Evolutionary conservation across 179 eudicot species (phyloP).

Genomic region (Vitellaria paradoxa): DNA sequence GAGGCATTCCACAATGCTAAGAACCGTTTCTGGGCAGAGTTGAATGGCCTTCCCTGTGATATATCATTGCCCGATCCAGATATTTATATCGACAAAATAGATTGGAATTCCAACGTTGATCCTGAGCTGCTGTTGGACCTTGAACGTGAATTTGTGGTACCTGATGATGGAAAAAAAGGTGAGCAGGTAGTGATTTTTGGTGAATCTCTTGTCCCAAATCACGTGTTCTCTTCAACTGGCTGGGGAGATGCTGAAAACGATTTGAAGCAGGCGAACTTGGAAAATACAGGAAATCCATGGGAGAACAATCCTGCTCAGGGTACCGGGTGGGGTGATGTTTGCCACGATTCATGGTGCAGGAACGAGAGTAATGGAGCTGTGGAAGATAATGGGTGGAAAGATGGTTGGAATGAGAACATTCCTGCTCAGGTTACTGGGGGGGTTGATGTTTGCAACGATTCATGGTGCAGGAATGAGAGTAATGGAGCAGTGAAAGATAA

Average conservation of each 20-base stretch:
- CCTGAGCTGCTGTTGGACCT: conserved; percentile 43
- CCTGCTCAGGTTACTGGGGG: conserved; percentile 3
- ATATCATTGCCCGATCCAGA: conserved; percentile 56
- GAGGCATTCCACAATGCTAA: conserved; percentile 37
- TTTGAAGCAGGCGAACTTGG: not conserved
- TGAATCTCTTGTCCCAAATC: conserved; percentile 13
- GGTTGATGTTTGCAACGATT: conserved; percentile 15
- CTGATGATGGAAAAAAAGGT: conserved; percentile 6
- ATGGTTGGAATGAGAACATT: conserved; percentile 9
- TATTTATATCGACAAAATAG: conserved; percentile 55
- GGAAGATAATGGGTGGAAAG: conserved; percentile 11
- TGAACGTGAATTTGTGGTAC: conserved; percentile 24
- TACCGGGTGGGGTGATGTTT: conserved; percentile 13
- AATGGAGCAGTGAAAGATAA: not conserved
- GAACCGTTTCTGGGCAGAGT: conserved; percentile 35
- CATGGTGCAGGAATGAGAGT: not conserved
- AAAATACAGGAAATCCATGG: conserved; percentile 12
- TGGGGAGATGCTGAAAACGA: conserved; percentile 32
- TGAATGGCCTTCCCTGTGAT: conserved; percentile 32
- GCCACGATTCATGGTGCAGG: conserved; percentile 4
- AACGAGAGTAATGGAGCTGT: not conserved
- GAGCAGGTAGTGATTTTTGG: conserved; percentile 33
- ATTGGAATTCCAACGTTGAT: conserved; percentile 56
- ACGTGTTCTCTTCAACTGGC: conserved; percentile 19
- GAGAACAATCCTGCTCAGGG: not conserved